These are phyloP conservation scores for Imleria badia DNA, from an alignment of 768 basidiomycete species.

Conservation along the genomic window DNA sequence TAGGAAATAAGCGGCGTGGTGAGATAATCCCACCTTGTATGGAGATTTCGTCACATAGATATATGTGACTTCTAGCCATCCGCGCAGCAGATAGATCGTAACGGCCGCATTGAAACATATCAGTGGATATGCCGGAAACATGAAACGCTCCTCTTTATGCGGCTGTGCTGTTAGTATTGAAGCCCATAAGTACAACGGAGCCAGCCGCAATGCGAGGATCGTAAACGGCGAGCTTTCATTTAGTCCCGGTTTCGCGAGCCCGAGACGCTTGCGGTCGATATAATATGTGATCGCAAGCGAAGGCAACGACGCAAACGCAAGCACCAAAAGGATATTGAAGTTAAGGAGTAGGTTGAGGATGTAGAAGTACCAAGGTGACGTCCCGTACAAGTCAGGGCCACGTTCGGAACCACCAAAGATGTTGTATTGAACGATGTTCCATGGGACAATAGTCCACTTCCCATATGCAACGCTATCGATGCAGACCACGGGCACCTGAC, in stretches of 20 bases:
- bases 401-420: slow-evolving; percentile 76
- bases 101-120: slow-evolving; percentile 94
- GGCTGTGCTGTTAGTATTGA: slow-evolving; percentile 75
- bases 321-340: slow-evolving; percentile 83
- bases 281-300: slow-evolving; percentile 69
- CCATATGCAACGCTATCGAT: slow-evolving; percentile 90
- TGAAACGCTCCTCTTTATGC: slow-evolving; percentile 99
- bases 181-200: slow-evolving; percentile 92
- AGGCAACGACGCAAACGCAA: slow-evolving; percentile 82
- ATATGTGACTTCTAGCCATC: slow-evolving; percentile 80
- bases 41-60: slow-evolving; percentile 78
- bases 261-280: slow-evolving; percentile 77
- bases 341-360: slow-evolving; percentile 86
- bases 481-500: slow-evolving; percentile 79
- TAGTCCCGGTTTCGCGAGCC: slow-evolving; percentile 44
- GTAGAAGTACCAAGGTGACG: slow-evolving; percentile 85
- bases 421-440: slow-evolving; percentile 95
- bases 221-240: slow-evolving; percentile 80
- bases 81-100: slow-evolving; percentile 79
- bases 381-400: slow-evolving; percentile 94
- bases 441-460: slow-evolving; percentile 73
- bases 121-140: slow-evolving; percentile 91
- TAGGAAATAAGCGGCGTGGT: slow-evolving; percentile 1
- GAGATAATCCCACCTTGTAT: slow-evolving; percentile 60
- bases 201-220: slow-evolving; percentile 70